Evolutionary conservation across 2,329 filamentous ascomycete species (phyloP), one percentile per base, ranked within the genome.

Genomic region (Calonectria honghensis): DNA sequence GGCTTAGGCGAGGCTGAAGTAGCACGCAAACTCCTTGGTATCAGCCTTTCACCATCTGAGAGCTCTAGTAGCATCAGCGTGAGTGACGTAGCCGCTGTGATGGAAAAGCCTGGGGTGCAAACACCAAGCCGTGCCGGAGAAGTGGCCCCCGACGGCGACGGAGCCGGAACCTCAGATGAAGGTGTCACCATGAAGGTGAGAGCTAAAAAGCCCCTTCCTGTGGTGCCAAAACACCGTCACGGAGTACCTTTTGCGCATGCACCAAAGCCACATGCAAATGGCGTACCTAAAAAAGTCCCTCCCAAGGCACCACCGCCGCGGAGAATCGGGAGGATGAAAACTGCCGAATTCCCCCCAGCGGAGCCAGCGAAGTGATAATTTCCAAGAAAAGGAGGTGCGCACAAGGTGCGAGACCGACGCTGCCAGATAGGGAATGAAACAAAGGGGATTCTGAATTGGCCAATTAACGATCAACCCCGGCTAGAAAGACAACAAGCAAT

Each of bases 101-200:
- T 90, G 83, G 95, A 96, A 85, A 96, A 94, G 83, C 95, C 95
- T 0, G 95, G 94, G 1, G 92, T 96, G 29, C 93, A 96, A 80
- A 96, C 95, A 24, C 95, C 95, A 7, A 95, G 94, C 82, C 90
- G 93, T 61, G 82, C 84, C 61, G 83, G 82, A 18, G 79, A 80
- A 16, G 80, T 75, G 20, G 73, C 72, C 1, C 75, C 79, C 27
- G 77, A 79, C 29, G 82, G 81, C 51, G 81, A 77, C 14, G 78
- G 79, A 14, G 73, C 78, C 14, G 78, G 78, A 65, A 72, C 74
- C 14, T 59, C 77, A 61, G 75, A 78, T 13, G 79, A 80, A 11
- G 78, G 79, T 24, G 59, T 81, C 10, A 75, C 78, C 32, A 75
- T 78, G 61, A 77, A 75, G 2, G 69, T 81, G 37, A 85, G 83